Evolutionary conservation across 2,329 filamentous ascomycete genomes (phyloP), one percentile per base, ranked within the genome.

Genomic region (Alternaria sp.): DNA sequence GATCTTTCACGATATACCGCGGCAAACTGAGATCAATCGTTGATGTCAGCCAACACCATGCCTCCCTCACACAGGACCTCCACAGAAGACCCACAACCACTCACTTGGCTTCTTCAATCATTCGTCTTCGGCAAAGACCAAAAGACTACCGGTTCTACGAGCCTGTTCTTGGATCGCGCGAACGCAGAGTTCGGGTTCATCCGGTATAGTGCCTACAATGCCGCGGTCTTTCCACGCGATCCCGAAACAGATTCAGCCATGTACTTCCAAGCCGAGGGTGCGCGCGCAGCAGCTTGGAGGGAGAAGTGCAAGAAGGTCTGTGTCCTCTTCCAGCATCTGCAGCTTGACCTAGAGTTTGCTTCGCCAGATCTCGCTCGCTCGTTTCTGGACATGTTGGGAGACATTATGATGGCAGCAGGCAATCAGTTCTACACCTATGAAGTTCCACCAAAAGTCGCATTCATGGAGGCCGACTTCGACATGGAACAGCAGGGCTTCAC

Each of bases 171-270:
- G 1, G 70, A 73, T 12, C 65, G 62, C 3, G 58, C 56, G 0
- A 70, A 66, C 24, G 39, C 55, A 0, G 68, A 72, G 3, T 66
- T 71, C 7, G 69, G 69, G 9, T 32, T 73, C 2, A 18, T 68
- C 14, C 51, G 55, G 20, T 43, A 57, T 11, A 44, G 28, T 1
- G 22, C 57, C 0, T 30, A 44, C 5, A 30, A 36, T 2, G 38
- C 57, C 4, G 51, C 32, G 0, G 36, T n/a, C n/a, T n/a, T n/a
- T n/a, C n/a, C n/a, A n/a, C n/a, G n/a, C n/a, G n/a, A n/a, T n/a
- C n/a, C n/a, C n/a, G n/a, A n/a, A n/a, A n/a, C n/a, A n/a, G n/a
- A n/a, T n/a, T n/a, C n/a, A n/a, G n/a, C n/a, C n/a, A 46, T 70
- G 0, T 69, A 63, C 49, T 71, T 73, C 28, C 22, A 64, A 16